Base-by-base conservation (phyloP, 805 yeast genomes). In the Metschnikowia continentalis region DNA sequence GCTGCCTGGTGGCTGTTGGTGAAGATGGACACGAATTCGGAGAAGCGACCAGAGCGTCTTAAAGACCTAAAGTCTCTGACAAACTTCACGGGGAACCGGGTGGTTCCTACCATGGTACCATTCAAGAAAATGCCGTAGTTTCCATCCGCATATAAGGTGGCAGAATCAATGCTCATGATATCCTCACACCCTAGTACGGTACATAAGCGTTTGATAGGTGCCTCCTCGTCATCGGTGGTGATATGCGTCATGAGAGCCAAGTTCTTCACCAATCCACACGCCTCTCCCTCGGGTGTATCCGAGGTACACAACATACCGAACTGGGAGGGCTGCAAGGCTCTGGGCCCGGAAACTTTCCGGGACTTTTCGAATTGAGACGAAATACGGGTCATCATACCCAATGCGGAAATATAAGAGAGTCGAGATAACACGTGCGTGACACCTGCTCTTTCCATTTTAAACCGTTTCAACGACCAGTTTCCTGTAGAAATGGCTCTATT, bases 261-360 rank as follows among this genome's bases (percentile, higher is more conserved):
- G 66, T 94, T 94, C 72, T 94, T 94, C 35, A 94, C 99, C 69
- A 94, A 79, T 64, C 99, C 99, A 82, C 99, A 94, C 0, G 99
- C 99, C 71, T 94, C 99, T 78, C 99, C 99, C 79, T 94, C 99
- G 1, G 99, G 99, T 0, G 99, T 94, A 79, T 94, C 99, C 0
- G 98, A 88, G 6, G 98, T 90, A 77, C 99, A 94, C 53, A 94
- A 77, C 98, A 94, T 94, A 66, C 99, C 99, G 69, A 94, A 94
- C 73, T 94, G 99, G 1, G 99, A 94, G 10, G 99, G 99, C 70
- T 94, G 99, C 58, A 94, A 78, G 14, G 99, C 97, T 79, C 99
- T 87, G 46, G 99, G 99, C 41, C 99, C 99, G 1, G 96, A 88
- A 39, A 94, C 99, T 69, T 94, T 94, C 72, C 99, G 80, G 2